Conservation (phyloP, 2,329 filamentous ascomycete species). For the Venturia pyrina region DNA sequence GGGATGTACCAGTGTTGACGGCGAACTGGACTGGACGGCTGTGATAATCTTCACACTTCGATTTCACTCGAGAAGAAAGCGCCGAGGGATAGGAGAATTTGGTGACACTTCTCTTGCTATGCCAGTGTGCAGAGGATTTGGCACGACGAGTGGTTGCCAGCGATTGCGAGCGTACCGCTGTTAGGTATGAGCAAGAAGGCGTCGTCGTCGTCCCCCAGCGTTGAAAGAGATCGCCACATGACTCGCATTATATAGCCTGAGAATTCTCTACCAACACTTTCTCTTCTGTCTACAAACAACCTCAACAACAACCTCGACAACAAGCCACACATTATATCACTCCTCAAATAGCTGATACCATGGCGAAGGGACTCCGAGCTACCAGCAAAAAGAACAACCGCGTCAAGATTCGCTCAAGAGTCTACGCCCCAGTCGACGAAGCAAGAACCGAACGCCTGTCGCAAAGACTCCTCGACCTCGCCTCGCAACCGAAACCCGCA, state of each 20-base stretch:
- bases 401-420: conserved; percentile 63
- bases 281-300: too few species aligned
- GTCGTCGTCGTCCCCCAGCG: conserved; percentile 3
- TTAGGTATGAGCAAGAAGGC: too few species aligned
- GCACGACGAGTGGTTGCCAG: background rate
- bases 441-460: conserved; percentile 75
- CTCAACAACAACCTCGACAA: background rate
- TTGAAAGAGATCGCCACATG: background rate
- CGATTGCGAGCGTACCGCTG: background rate
- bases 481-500: conserved; percentile 60
- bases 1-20: background rate
- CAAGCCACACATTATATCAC: background rate
- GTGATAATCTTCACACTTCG: background rate
- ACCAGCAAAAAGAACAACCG: conserved; percentile 78
- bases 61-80: background rate
- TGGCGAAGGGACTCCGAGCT: conserved; percentile 81
- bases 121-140: background rate
- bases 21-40: background rate
- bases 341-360: conserved; percentile 31
- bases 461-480: conserved; percentile 73
- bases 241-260: background rate
- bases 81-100: background rate
- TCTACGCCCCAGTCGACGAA: conserved; percentile 75
- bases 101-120: background rate
- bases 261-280: too few species aligned